Percentiles rank a stretch among this genome's conserved stretches.
These are phyloP conservation scores for Halocafeteria seosinensis DNA, from an alignment of 108 stramenopile genomes.

Conservation along the genomic window DNA sequence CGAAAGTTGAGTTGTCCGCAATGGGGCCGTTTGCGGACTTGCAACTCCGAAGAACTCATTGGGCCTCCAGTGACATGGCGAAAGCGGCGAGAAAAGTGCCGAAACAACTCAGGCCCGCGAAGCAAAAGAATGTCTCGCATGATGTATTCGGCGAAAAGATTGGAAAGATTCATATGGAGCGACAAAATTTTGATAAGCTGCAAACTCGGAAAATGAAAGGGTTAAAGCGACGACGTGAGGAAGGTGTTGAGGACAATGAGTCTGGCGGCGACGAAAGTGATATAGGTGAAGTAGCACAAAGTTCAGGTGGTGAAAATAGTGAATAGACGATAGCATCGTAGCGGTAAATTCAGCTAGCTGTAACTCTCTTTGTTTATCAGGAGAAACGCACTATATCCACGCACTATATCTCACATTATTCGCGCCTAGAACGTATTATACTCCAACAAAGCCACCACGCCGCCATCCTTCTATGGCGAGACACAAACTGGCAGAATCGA, in stretches of 20 bases:
- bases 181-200: constrained; percentile 71
- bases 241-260: neutral
- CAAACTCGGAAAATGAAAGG: neutral
- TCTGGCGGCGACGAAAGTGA: neutral
- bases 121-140: constrained; percentile 63
- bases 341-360: too few species aligned
- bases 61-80: constrained; percentile 72
- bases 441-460: too few species aligned
- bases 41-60: constrained; percentile 61
- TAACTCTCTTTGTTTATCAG: too few species aligned
- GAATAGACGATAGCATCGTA: too few species aligned
- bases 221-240: neutral
- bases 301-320: too few species aligned
- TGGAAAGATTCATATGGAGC: constrained; percentile 81
- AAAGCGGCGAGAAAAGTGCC: constrained; percentile 72
- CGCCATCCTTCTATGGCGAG: too few species aligned
- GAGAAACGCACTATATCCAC: too few species aligned
- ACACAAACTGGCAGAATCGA: too few species aligned
- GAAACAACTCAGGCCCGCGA: constrained; percentile 40
- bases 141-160: constrained; percentile 83
- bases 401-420: too few species aligned
- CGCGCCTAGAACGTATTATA: too few species aligned
- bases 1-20: constrained; percentile 59
- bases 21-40: constrained; percentile 87
- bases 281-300: too few species aligned